Percentiles rank a stretch among this genome's conserved stretches.
phyloP scores from a whole-genome alignment of 345 rosid genomes.

The Eucalyptus tenuipes region DNA sequence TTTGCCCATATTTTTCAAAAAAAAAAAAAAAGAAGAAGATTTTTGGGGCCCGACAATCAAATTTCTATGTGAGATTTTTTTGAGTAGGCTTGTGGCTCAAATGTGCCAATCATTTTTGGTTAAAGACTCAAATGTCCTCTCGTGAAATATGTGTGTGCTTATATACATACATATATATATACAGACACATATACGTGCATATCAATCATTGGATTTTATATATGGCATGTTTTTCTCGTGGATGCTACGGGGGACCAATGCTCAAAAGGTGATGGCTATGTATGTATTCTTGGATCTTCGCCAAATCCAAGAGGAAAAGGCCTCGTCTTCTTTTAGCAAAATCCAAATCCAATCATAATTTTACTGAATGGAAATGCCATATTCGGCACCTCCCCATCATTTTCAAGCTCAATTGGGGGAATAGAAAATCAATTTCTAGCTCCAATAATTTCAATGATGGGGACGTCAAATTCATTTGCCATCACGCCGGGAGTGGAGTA shows the following conservation, averaged over 20 bases:
- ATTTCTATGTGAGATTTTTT: neutral
- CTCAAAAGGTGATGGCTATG: neutral
- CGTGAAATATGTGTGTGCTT: neutral
- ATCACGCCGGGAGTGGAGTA: neutral
- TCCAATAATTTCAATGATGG: neutral
- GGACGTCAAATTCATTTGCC: neutral
- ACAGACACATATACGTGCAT: too few relatives aligned
- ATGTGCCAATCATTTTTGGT: neutral
- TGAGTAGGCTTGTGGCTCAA: neutral
- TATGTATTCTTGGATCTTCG: neutral
- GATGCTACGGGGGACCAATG: neutral
- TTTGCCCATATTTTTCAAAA: neutral
- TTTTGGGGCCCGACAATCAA: neutral
- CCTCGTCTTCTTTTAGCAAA: neutral
- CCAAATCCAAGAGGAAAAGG: neutral
- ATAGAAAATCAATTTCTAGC: neutral
- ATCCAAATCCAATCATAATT: neutral
- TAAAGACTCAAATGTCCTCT: neutral
- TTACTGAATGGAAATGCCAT: neutral
- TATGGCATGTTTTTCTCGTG: neutral
- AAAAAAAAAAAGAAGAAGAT: neutral
- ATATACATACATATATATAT: too few relatives aligned
- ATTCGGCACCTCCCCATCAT: neutral
- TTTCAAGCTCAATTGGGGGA: neutral
- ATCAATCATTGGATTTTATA: neutral